Base-by-base conservation (phyloP, 2,329 filamentous ascomycete species). In the Scedosporium dehoogii region DNA sequence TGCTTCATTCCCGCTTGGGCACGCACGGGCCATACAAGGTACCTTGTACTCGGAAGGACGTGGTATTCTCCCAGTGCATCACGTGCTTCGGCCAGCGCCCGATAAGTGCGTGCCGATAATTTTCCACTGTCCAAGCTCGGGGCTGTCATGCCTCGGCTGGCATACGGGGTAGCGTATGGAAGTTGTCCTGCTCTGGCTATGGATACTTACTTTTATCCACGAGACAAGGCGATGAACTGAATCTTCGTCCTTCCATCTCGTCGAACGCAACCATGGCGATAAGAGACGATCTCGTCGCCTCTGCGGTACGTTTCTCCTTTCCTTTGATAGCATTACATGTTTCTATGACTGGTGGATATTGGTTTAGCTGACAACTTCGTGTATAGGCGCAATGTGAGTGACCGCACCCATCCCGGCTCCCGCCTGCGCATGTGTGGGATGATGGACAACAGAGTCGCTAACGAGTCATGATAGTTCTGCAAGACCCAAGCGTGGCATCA, bases 271-370 rank as follows among this genome's bases (percentile, higher is more conserved):
- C 27, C 75, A 93, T 86, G 81, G 87, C 92, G 80, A 91, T 96
- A 79, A 91, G 94, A 73, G 93, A 97, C 85, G 93, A 97, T 74
- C 81, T 97, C 67, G 85, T 96, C 70, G 81, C 86, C 68, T 96
- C 92, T 72, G 92, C 91, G 72, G 87, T 89, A 81, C 69, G 75
- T 74, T 25, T 9, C 9, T 16, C 25, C 23, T 33, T 46, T 46
- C 41, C 27, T 41, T 41, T 44, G 58, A 27, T 14, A 46, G 27
- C 59, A 7, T 56, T 61, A 44, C 29, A 29, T 14, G 12, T n/a
- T 58, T 38, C n/a, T 51, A 63, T 38, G 27, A 51, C 56, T 46
- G 18, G 57, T 27, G 23, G 29, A 25, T 25, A 25, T 61, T 61
- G 65, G 42, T 48, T n/a, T 62, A 14, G 51, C 66, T 63, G 59